Percentiles rank a stretch among this genome's conserved stretches.
Evolutionary conservation across 2,329 filamentous ascomycete species (phyloP).

Genomic region (Sclerotinia nivalis): DNA sequence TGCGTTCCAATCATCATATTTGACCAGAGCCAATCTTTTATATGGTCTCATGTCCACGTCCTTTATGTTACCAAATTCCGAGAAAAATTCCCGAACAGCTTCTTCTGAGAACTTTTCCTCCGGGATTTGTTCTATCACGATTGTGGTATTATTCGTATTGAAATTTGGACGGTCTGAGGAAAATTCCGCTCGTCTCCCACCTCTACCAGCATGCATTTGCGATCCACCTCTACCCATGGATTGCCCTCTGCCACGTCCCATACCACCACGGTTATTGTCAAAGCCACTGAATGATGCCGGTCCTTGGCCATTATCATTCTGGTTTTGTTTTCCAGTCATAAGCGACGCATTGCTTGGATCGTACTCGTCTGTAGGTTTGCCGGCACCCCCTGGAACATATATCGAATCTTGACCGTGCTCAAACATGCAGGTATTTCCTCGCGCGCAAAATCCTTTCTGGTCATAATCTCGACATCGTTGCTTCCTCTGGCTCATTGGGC

Average conservation of each 20-base stretch:
- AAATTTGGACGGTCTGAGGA: conserved; percentile 63
- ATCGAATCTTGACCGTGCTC: conserved; percentile 64
- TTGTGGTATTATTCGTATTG: conserved; percentile 63
- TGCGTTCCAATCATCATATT: conserved; percentile 63
- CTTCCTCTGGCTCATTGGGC: conserved; percentile 32
- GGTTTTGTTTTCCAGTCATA: conserved; percentile 36
- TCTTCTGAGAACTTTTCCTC: conserved; percentile 68
- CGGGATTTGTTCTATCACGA: conserved; percentile 79
- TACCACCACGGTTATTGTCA: conserved; percentile 31
- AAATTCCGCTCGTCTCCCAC: conserved; percentile 52
- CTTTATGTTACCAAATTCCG: conserved; percentile 66
- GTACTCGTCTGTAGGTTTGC: conserved; percentile 49
- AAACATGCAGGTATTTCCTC: conserved; percentile 66
- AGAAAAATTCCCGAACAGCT: conserved; percentile 67
- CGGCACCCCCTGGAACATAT: conserved; percentile 38
- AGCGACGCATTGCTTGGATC: conserved; percentile 57
- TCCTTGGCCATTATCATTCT: conserved; percentile 24
- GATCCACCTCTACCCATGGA: conserved; percentile 34
- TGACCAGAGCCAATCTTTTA: conserved; percentile 68
- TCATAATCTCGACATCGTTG: conserved; percentile 68
- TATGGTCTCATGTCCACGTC: conserved; percentile 66
- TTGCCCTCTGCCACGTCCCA: conserved; percentile 41
- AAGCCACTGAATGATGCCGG: conserved; percentile 9
- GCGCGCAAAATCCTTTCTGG: conserved; percentile 68
- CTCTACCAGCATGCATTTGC: conserved; percentile 28